Base-by-base conservation (phyloP, 495 filamentous ascomycete species). In the Paragyromitra xinjiangensis region DNA sequence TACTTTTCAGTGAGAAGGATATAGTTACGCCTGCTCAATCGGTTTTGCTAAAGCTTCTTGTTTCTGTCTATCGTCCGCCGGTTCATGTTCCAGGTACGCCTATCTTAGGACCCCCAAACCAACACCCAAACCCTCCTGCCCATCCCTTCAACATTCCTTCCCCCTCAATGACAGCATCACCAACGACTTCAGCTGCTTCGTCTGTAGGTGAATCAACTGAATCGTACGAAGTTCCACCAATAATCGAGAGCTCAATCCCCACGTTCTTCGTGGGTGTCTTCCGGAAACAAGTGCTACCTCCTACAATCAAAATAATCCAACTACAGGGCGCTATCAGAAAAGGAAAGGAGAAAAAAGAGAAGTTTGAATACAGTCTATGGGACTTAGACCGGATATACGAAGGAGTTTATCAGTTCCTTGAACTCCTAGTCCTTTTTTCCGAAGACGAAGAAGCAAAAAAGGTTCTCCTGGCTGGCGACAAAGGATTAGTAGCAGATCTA, bases 361-460 rank as follows among this genome's bases (percentile, higher is more conserved):
- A 91, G 75, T 93, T 93, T 78, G 91, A 92, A 11, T 86, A 92
- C n/a, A 93, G 92, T 69, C 83, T 93, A 12, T 93, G 91, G 91
- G 91, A 93, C 77, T 91, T 93, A 88, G 91, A 93, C 79, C 85
- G 91, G 39, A 91, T 82, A 55, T 83, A 83, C 58, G 81, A 93
- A 78, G 91, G 91, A 48, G 88, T 93, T 39, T 93, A 93, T 74
- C 92, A 93, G 80, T 93, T 92, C 82, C 85, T 93, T 9, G 91
- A 93, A 78, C 91, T 93, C 81, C 91, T 93, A 77, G 91, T 92
- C 26, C 90, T 93, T 4, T 85, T 93, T 24, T 92, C 92, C 0
- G 91, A 93, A 73, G 90, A 89, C 81, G 88, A 82, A 37, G 78
- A 83, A 24, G 78, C 78, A 0, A 82, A 82, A 24, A 71, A 75